Base-by-base conservation (phyloP, 2,329 filamentous ascomycete species). In the Fusarium longipes region DNA sequence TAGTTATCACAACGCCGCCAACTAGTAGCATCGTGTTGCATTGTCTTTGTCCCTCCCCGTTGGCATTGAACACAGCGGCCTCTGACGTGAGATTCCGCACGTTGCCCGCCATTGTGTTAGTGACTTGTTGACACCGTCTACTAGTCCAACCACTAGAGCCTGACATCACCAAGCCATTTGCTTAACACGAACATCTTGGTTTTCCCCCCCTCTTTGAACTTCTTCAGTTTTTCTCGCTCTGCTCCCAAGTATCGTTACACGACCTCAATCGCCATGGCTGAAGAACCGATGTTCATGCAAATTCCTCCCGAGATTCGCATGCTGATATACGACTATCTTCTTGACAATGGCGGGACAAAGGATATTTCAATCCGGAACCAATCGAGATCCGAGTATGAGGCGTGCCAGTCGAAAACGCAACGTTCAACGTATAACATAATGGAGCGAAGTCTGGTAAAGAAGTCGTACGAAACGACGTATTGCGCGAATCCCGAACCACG, bases 391-490 rank as follows among this genome's bases (percentile, higher is more conserved):
- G 72, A 74, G 36, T 70, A 71, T 32, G 61, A 74, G 44, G 27
- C 47, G 11, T 44, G 54, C n/a, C 44, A 68, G 8, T 62, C 53
- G 14, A 64, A 57, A 25, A 60, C 25, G 11, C 63, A 65, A 14
- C 77, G 82, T 18, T 77, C 74, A n/a, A 68, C 70, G 7, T 85
- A 84, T 68, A 76, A 79, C 44, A 73, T 82, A 35, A 69, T 83
- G 36, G 79, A 81, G 49, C 75, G 76, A 8, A 76, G 77, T 14
- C 73, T 83, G 30, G 72, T 78, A 38, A 78, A 80, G 15, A 77
- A 78, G 57, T 80, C 79, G 56, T 80, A 76, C 63, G 74, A 82
- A 53, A 89, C 87, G 9, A 89, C 87, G 6, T 90, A 89, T 75
- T 69, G 66, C 52, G 70, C 67, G 61, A 65, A 71, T 20, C 52